These are phyloP conservation scores for Melampsora medusae DNA, from an alignment of 1,284 basidiomycete genomes.

Conservation along the genomic window DNA sequence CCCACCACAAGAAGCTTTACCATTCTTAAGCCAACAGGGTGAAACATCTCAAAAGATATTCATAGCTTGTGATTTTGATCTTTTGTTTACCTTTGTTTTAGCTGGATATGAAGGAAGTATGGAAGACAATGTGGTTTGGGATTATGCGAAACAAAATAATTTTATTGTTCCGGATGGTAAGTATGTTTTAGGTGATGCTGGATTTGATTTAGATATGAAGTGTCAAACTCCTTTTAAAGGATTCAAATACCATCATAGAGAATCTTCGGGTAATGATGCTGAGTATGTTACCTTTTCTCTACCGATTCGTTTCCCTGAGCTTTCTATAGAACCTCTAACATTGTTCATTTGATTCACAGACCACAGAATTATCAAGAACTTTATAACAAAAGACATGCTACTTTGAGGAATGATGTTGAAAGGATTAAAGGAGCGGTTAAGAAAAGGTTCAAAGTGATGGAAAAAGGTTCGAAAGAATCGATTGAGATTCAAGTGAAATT, in stretches of 20 bases:
- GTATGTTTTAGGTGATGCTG: not conserved
- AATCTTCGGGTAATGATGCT: too few relatives aligned
- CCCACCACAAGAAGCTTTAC: not conserved
- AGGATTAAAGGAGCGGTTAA: too few relatives aligned
- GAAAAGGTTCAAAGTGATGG: too few relatives aligned
- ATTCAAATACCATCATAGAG: too few relatives aligned
- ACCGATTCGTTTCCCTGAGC: too few relatives aligned
- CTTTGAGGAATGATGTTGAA: constrained; percentile 3
- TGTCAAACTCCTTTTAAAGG: not conserved
- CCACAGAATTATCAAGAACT: not conserved
- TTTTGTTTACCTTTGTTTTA: not conserved
- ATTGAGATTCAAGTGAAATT: too few relatives aligned
- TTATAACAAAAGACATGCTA: constrained; percentile 16
- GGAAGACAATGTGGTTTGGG: not conserved
- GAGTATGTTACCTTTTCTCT: too few relatives aligned
- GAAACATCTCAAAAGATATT: not conserved
- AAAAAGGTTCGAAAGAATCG: too few relatives aligned
- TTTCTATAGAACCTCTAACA: too few relatives aligned
- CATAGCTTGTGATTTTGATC: not conserved
- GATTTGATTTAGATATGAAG: not conserved
- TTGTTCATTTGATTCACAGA: not conserved
- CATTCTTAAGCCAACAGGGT: not conserved
- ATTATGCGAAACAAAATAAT: not conserved
- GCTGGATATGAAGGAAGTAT: constrained; percentile 10
- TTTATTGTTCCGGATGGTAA: not conserved